phyloP scores from a whole-genome alignment of 169 alveolate genomes.

The Toxoplasma gondii region DNA sequence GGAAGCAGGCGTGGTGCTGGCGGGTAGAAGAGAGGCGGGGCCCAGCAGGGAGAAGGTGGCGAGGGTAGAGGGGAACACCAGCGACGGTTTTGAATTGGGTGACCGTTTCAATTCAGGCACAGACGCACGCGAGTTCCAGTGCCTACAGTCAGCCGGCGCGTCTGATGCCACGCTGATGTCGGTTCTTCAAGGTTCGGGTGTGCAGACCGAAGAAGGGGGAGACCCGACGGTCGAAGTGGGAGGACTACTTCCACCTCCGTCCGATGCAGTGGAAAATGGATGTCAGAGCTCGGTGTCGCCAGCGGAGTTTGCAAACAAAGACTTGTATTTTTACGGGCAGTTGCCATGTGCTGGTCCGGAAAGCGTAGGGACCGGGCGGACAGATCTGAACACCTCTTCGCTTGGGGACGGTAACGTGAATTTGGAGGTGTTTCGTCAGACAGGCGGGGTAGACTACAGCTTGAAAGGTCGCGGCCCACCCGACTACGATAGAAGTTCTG shows the following conservation, averaged over 20 bases:
- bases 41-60: background rate
- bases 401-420: background rate
- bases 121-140: background rate
- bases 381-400: background rate
- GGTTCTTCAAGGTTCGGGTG: background rate
- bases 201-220: background rate
- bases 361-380: background rate
- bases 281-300: background rate
- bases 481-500: background rate
- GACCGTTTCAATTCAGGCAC: background rate
- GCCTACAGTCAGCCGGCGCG: background rate
- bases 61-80: background rate
- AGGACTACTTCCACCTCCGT: background rate
- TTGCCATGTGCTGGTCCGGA: background rate
- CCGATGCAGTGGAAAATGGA: background rate
- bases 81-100: background rate
- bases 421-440: background rate
- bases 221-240: background rate
- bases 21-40: background rate
- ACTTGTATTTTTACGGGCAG: background rate
- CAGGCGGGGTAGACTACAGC: background rate
- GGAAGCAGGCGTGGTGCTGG: background rate
- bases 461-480: background rate
- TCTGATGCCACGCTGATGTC: background rate
- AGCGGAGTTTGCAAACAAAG: background rate